Evolutionary conservation across 108 stramenopile genomes (phyloP).

Genomic region (Cyclotella baltica): DNA sequence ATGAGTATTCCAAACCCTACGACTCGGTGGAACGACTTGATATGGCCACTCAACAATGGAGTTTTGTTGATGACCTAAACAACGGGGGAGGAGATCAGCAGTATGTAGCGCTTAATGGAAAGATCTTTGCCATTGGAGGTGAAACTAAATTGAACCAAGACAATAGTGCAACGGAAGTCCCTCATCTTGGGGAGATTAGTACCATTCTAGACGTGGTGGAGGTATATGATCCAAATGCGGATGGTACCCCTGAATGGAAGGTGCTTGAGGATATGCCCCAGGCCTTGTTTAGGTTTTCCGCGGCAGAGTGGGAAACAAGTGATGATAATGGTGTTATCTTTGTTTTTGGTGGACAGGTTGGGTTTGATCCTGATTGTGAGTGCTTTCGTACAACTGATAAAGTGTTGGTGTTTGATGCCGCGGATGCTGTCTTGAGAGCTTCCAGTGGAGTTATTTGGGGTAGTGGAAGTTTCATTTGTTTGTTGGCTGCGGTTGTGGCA

Average conservation of each 20-base stretch:
- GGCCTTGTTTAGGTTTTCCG: slow-evolving; percentile 71
- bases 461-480: not conserved
- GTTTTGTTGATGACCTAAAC: slow-evolving; percentile 37
- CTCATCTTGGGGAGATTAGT: slow-evolving; percentile 40
- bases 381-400: slow-evolving; percentile 69
- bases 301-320: slow-evolving; percentile 37
- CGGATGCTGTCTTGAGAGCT: not conserved
- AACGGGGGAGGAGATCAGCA: slow-evolving; percentile 66
- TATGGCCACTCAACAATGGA: slow-evolving; percentile 31
- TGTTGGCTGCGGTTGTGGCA: not conserved
- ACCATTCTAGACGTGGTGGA: slow-evolving; percentile 59
- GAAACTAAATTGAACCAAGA: slow-evolving; percentile 55
- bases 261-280: slow-evolving; percentile 54
- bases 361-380: slow-evolving; percentile 61
- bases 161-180: slow-evolving; percentile 28
- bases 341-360: slow-evolving; percentile 79
- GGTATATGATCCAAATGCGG: slow-evolving; percentile 42
- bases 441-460: not conserved
- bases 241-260: slow-evolving; percentile 49
- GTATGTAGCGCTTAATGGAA: slow-evolving; percentile 57
- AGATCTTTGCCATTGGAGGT: slow-evolving; percentile 74
- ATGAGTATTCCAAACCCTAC: slow-evolving; percentile 58
- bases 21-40: slow-evolving; percentile 56
- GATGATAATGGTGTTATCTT: slow-evolving; percentile 46
- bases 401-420: slow-evolving; percentile 48